Evolutionary conservation across 2,329 filamentous ascomycete species (phyloP), one percentile per base, ranked within the genome.

Genomic region (Ophiocordyceps camponoti-leonardi): DNA sequence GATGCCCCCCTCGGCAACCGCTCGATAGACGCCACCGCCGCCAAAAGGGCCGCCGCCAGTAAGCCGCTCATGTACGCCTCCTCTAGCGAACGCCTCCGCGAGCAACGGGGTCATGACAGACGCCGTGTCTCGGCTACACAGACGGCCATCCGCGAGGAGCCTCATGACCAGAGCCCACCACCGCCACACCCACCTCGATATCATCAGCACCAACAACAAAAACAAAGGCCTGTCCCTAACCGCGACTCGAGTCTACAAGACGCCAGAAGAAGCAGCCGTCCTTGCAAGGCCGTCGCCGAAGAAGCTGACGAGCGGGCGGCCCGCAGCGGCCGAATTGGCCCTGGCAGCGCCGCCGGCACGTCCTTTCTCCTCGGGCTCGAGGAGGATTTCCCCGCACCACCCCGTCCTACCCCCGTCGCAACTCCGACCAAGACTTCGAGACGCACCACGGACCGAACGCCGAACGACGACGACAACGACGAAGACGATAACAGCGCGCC

Each of bases 1-100:
- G 77, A 79, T 52, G 59, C 69, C 16, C 71, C 69, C 45, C 81
- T 82, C 51, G 78, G 78, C 14, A 80, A 77, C 52, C 57, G 80
- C 6, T 79, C 76, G 28, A 68, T 81, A 56, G 77, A 81, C 64
- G 74, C 73, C 46, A 68, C 68, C 18, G n/a, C 6, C 35, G 18
- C 72, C 19, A 73, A 66, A 57, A 80, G 75, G 56, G 63, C 69
- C 39, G 59, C 60, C 10, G 26, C 5, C 3, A 68, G 72, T 49
- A 75, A 72, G 56, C 73, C 78, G 3, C 62, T 84, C 54, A 78
- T 80, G 72, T 83, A 84, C 55, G 84, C 82, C 79, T 79, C 72
- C 62, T 85, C 81, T 42, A 80, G 75, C 56, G 81, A 86, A 58
- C 69, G 71, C 28, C 62, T 85, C 42, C 70, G 73, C 42, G 75